Evolutionary conservation across 331 rosid species (phyloP), one percentile per base, ranked within the genome.

Genomic region (Acacia pycnantha): DNA sequence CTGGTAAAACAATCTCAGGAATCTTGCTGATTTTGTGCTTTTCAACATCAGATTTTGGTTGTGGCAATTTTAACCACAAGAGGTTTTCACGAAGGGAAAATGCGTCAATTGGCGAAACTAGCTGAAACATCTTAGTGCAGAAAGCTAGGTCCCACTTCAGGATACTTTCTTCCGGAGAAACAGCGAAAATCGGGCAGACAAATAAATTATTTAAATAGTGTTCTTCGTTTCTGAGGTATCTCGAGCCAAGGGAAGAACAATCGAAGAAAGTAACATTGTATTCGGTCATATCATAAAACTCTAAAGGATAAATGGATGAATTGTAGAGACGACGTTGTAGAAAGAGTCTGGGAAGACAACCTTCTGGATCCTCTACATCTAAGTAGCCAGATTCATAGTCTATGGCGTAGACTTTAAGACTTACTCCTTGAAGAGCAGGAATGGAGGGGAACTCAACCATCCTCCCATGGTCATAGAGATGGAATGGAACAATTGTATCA

Each of bases 21-120:
- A 43, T 43, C 12, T 43, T 43, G 46, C 46, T 43, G 46, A 13
- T 43, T 43, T 10, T 9, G 46, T 43, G 46, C 46, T 43, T 43
- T 43, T 43, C 0, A 43, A 43, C 13, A 0, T 43, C 46, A 24
- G 16, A 0, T 21, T 16, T 33, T 37, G 22, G 48, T 67, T 67
- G 14, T 4, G 24, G 61, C 85, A 88, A 88, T n/a, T 33, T 56
- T 22, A 82, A 31, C 1, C 0, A 0, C 2, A 62, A 27, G 1
- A 0, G 0, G 19, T 26, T 61, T 0, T 0, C 0, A 19, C 2
- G 3, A 61, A 61, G 21, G 9, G 0, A 0, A 0, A 0, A 0
- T 1, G 4, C 13, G 1, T 5, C 2, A 8, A 21, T 2, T 22
- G 66, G 66, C 2, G 5, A 35, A 3, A 5, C 41, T 26, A 64